Evolutionary conservation across 768 basidiomycete species (phyloP), one percentile per base, ranked within the genome.

Genomic region (Pholiota molesta): DNA sequence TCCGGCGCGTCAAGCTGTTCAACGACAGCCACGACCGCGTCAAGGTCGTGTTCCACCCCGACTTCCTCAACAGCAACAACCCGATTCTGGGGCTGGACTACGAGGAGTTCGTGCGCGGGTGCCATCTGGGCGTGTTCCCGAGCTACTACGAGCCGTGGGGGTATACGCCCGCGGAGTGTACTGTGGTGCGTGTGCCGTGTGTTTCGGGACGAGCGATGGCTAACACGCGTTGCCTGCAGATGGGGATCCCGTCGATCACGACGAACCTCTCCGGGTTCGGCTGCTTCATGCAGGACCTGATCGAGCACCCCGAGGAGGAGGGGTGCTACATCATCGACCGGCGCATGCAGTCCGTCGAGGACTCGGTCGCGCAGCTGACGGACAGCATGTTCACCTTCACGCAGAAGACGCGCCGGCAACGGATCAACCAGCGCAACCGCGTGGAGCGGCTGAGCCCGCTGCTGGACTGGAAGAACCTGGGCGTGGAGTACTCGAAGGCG

Each of bases 251-350:
- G 0, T 93, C 91, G 35, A 88, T 99, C 55, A 99, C 97, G 14
- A 99, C 97, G 55, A 99, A 99, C 78, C 81, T 99, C 31, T 97
- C 95, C 17, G 97, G 97, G 40, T 99, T 99, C 66, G 97, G 97
- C 6, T 95, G 92, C 73, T 98, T 97, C 81, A 96, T 99, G 93
- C 94, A 97, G 75, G 97, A 99, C 72, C 82, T 99, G 26, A 95
- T 99, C 67, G 97, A 99, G 66, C 86, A 87, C 14, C 95, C 96
- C 0, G 87, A 94, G 63, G 95, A 97, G 57, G 96, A 98, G 74
- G 95, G 95, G 0, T 94, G 93, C 79, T 98, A 97, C 75, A 98
- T 99, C 72, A 89, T 99, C 67, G 97, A 99, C 73, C 86, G 97
- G 42, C 87, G 97, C 55, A 84, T 85, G 77, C 88, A 94, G 71